phyloP scores from a whole-genome alignment of 768 basidiomycete genomes.

The Termitomyces sp. region DNA sequence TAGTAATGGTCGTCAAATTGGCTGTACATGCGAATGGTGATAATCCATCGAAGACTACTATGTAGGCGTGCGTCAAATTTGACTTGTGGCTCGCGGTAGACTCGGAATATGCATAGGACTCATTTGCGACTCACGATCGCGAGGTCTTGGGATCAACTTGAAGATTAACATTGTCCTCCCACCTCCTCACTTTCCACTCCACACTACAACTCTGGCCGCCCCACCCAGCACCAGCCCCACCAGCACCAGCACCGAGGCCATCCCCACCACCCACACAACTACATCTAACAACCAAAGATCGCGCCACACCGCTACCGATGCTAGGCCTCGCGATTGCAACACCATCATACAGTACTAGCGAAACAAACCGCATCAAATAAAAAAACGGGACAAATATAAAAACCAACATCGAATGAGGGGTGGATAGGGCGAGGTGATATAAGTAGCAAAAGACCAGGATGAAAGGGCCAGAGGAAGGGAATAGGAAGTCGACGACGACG shows the following conservation, averaged over 20 bases:
- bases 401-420: slow-evolving; percentile 6
- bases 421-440: not conserved
- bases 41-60: not conserved
- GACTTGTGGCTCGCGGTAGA: not conserved
- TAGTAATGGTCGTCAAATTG: not conserved
- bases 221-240: too few relatives aligned
- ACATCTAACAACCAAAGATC: not conserved
- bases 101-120: not conserved
- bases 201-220: not conserved
- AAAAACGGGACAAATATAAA: slow-evolving; percentile 7
- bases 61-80: too few relatives aligned
- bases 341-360: slow-evolving; percentile 16
- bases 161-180: not conserved
- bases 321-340: slow-evolving; percentile 12
- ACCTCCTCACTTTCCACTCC: not conserved
- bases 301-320: not conserved
- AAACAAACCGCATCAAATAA: slow-evolving; percentile 12
- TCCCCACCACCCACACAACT: not conserved
- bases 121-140: not conserved
- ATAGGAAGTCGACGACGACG: slow-evolving; percentile 9
- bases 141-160: not conserved
- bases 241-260: too few relatives aligned
- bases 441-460: slow-evolving; percentile 11
- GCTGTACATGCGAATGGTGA: not conserved
- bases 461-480: slow-evolving; percentile 5